Evolutionary conservation across 1,284 basidiomycete species (phyloP), one percentile per base, ranked within the genome.

Genomic region (Mycosarcoma mackinlayi): DNA sequence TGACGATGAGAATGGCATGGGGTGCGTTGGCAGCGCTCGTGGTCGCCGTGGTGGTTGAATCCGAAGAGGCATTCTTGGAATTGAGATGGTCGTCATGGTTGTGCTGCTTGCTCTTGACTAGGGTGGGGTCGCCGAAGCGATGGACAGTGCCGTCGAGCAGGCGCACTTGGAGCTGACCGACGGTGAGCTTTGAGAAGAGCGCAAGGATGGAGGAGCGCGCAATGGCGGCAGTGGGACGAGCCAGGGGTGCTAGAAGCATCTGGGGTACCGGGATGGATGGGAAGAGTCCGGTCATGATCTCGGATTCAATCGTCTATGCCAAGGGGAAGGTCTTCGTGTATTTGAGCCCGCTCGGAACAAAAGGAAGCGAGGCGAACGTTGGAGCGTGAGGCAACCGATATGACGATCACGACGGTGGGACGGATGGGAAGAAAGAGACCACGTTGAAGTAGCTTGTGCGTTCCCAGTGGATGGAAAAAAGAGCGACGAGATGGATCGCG

Each of bases 1-100:
- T 79, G 46, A 94, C 87, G 58, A 86, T 86, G 56, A 94, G 84
- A 56, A 87, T 87, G 47, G 90, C 88, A 30, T 71, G 71, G 0
- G 74, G 63, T 1, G 72, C 45, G 4, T 33, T 49, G 2, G 54
- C 23, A 16, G 48, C 35, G 25, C 42, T 25, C 7, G 23, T n/a
- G 16, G 14, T 25, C 25, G 30, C n/a, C 10, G 46, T 19, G 21
- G 42, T 53, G 45, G 31, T 14, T 44, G 44, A n/a, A n/a, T n/a
- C 47, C 23, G 23, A 28, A 10, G 45, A 9, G 24, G 50, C 19
- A 13, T 31, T 23, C 4, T 38, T 38, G 34, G 33, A 10, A 6
- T 33, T 37, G 46, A 5, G 34, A 35, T 21, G 23, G n/a, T 31
- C 31, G n/a, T 60, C 46, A 10, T 46, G 49, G 38, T 53, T 59